Evolutionary conservation across 495 filamentous ascomycete species (phyloP), one percentile per base, ranked within the genome.

Genomic region (Podospora tetraspora): DNA sequence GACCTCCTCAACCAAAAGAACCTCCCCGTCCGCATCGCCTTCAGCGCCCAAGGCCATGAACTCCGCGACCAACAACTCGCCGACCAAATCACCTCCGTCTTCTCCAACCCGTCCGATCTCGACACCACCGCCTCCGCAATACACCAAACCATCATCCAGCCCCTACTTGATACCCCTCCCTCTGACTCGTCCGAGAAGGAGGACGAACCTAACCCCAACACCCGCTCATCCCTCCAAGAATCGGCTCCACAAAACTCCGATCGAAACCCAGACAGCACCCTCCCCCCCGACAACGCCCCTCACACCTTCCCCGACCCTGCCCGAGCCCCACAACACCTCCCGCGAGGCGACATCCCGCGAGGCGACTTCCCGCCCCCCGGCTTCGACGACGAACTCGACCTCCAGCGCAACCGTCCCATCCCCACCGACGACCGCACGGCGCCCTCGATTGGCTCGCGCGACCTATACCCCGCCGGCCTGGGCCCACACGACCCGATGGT

Each of bases 351-450:
- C 66, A 77, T 88, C 27, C 94, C 93, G 22, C 78, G 84, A 1
- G 90, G 85, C n/a, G 93, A 94, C 66, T 92, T 96, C 70, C 85
- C 89, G 0, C 92, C 93, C 0, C 95, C 95, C 3, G 93, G 87
- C 22, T 98, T 98, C 72, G 95, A 97, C 68, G 93, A 98, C 79
- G 94, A 97, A 71, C 92, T 91, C 73, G 92, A 98, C 64, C 84
- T 98, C 61, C 86, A 91, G 61, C 82, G 87, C 81, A 52, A 62
- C 21, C 66, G 10, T 57, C 57, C 4, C 70, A 25, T 79, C 74
- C 7, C 78, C 77, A 34, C 74, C 77, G 8, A 78, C 86, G 27
- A 82, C 82, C 27, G 86, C 87, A 3, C 81, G 87, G 59, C 88
- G 2, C 72, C 69, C 63, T 71, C 69, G 66, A 89, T 96, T 43